Evolutionary conservation across 2,329 filamentous ascomycete species (phyloP).

Genomic region (Akanthomyces dipterigenus): DNA sequence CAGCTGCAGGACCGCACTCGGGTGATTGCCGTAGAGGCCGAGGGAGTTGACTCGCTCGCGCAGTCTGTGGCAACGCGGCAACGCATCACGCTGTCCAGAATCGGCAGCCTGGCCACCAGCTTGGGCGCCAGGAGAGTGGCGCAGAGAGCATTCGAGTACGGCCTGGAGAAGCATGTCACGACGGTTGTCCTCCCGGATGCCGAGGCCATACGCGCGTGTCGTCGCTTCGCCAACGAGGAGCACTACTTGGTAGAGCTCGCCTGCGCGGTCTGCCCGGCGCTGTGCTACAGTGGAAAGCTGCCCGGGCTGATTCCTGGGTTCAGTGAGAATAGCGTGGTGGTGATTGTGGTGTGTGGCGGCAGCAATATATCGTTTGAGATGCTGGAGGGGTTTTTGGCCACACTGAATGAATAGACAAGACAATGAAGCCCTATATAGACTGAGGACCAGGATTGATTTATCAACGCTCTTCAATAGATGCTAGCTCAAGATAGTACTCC

Average conservation of each 20-base stretch:
- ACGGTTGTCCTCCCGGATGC: slow-evolving; percentile 22
- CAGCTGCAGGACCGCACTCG: slow-evolving; percentile 22
- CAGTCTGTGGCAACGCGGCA: slow-evolving; percentile 47
- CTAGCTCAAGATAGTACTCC: slow-evolving; percentile 19
- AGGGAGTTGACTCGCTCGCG: slow-evolving; percentile 60
- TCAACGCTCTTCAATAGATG: neutral
- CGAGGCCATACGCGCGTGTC: slow-evolving; percentile 22
- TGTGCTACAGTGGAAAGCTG: slow-evolving; percentile 21
- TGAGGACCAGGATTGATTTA: too few relatives aligned
- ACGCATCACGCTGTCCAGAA: slow-evolving; percentile 56
- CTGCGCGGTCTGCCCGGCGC: slow-evolving; percentile 22
- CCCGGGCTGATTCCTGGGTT: slow-evolving; percentile 18
- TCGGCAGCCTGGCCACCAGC: slow-evolving; percentile 65
- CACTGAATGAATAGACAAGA: neutral
- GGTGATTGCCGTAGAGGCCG: slow-evolving; percentile 66
- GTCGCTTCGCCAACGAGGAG: slow-evolving; percentile 23
- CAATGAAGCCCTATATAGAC: too few relatives aligned
- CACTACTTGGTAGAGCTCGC: slow-evolving; percentile 24
- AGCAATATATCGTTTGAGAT: slow-evolving; percentile 27
- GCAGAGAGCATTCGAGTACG: slow-evolving; percentile 31
- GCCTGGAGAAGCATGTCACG: slow-evolving; percentile 19
- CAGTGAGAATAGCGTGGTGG: slow-evolving; percentile 20
- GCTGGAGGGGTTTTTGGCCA: slow-evolving; percentile 16
- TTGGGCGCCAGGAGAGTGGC: slow-evolving; percentile 62
- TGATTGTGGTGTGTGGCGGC: slow-evolving; percentile 25